A percentile compares a stretch with the other conserved stretches of the same genome.
Evolutionary conservation across 2,329 filamentous ascomycete genomes (phyloP).

Genomic region (Diatrype stigma): DNA sequence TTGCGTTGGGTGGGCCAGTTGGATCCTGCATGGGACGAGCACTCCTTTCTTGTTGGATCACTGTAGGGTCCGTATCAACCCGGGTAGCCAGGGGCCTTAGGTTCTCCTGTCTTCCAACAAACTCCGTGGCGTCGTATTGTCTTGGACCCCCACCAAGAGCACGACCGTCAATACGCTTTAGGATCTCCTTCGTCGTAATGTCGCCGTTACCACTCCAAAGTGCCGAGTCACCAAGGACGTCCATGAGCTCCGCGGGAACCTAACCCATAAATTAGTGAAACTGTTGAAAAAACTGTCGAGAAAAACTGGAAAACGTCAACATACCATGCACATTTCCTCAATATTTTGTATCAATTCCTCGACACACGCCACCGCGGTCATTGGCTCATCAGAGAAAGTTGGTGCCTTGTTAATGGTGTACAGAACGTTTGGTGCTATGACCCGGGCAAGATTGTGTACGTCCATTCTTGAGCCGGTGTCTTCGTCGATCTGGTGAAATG

Average conservation of each 20-base stretch:
- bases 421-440: slow-evolving; percentile 94
- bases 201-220: slow-evolving; percentile 81
- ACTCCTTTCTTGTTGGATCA: slow-evolving; percentile 79
- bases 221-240: slow-evolving; percentile 76
- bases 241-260: slow-evolving; percentile 90
- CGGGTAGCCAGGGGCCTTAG: slow-evolving; percentile 52
- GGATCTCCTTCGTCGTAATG: slow-evolving; percentile 93
- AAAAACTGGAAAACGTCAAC: slow-evolving; percentile 32
- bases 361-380: slow-evolving; percentile 89
- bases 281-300: slow-evolving; percentile 2
- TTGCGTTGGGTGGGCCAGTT: slow-evolving; percentile 35
- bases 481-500: slow-evolving; percentile 95
- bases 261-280: slow-evolving; percentile 36
- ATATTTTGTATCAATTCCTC: slow-evolving; percentile 88
- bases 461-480: slow-evolving; percentile 99
- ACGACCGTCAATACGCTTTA: slow-evolving; percentile 88
- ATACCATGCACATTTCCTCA: slow-evolving; percentile 94
- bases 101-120: slow-evolving; percentile 55
- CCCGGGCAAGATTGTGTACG: slow-evolving; percentile 92
- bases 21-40: slow-evolving; percentile 72
- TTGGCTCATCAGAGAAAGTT: slow-evolving; percentile 79
- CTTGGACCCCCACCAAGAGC: slow-evolving; percentile 43
- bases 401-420: slow-evolving; percentile 64
- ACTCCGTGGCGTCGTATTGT: slow-evolving; percentile 57
- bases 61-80: slow-evolving; percentile 83